These are phyloP conservation scores for Thielaviopsis euricoi DNA, from an alignment of 2,329 filamentous ascomycete species.

Conservation along the genomic window DNA sequence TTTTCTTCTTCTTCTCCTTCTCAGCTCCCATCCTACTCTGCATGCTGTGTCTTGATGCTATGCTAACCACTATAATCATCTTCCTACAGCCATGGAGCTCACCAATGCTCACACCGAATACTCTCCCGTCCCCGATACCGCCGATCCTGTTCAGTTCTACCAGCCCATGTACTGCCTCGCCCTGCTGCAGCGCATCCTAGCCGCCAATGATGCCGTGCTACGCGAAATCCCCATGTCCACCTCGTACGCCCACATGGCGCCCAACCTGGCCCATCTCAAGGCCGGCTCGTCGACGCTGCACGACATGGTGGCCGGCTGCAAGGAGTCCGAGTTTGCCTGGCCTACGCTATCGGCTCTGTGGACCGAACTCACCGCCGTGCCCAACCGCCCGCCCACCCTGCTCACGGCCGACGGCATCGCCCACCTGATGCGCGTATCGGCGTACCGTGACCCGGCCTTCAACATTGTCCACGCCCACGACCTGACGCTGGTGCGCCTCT, in stretches of 20 bases:
- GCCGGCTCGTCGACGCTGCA: constrained; percentile 49
- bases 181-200: constrained; percentile 55
- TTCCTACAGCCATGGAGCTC: constrained; percentile 55
- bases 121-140: constrained; percentile 43
- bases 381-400: constrained; percentile 42
- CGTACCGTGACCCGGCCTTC: constrained; percentile 56
- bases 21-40: no score
- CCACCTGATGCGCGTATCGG: constrained; percentile 64
- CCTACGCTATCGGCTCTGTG: constrained; percentile 66
- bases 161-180: constrained; percentile 65
- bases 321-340: constrained; percentile 65
- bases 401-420: constrained; percentile 63
- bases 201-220: constrained; percentile 55
- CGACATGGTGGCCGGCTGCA: constrained; percentile 52
- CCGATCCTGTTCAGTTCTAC: constrained; percentile 43
- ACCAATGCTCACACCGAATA: constrained; percentile 71
- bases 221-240: constrained; percentile 28
- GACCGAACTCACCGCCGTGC: constrained; percentile 49
- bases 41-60: background rate
- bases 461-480: constrained; percentile 75
- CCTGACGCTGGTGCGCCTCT: constrained; percentile 57
- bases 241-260: constrained; percentile 26
- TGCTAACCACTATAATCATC: no score
- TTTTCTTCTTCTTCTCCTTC: background rate
- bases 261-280: constrained; percentile 32